Conservation (phyloP, 495 filamentous ascomycete species). For the Penicillium cosmopolitanum region DNA sequence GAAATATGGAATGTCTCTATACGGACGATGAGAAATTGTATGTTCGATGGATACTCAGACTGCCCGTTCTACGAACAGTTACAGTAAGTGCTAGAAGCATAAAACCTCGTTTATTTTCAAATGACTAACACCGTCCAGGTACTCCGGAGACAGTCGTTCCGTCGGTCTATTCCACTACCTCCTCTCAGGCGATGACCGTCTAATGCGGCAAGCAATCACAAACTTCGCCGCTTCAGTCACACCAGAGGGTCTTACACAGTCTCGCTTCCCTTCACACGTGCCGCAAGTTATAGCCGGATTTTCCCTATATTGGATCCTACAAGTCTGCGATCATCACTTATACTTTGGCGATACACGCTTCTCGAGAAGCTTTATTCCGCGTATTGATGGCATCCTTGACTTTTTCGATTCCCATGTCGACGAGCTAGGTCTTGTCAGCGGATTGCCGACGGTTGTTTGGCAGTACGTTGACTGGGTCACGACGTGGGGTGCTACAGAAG, state of each 20-base stretch:
- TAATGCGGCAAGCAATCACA: conserved; percentile 43
- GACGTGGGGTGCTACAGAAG: conserved; percentile 39
- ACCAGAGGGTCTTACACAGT: conserved; percentile 37
- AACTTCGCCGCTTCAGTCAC: conserved; percentile 39
- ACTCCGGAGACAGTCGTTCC: conserved; percentile 35
- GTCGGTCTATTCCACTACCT: conserved; percentile 43
- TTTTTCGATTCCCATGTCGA: conserved; percentile 40
- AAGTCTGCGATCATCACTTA: conserved; percentile 39
- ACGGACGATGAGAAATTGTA: conserved; percentile 42
- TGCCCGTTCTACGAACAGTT: conserved; percentile 48
- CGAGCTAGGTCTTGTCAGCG: conserved; percentile 34
- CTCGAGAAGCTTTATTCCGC: conserved; percentile 32
- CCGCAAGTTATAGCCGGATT: conserved; percentile 41
- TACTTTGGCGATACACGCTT: conserved; percentile 38
- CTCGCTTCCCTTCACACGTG: conserved; percentile 40
- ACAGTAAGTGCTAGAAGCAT: conserved; percentile 27
- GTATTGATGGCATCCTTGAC: conserved; percentile 42
- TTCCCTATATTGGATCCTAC: conserved; percentile 43
- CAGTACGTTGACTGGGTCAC: conserved; percentile 48
- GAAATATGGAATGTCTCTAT: conserved; percentile 38
- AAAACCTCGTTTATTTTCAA: background rate
- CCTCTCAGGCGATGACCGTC: conserved; percentile 40
- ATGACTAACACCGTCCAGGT: conserved; percentile 14
- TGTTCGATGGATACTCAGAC: conserved; percentile 46
- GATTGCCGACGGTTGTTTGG: conserved; percentile 34